A percentile compares a stretch with the other conserved stretches of the same genome.
These are phyloP conservation scores for Daldinia sp. DNA, from an alignment of 2,329 filamentous ascomycete species.

Conservation along the genomic window DNA sequence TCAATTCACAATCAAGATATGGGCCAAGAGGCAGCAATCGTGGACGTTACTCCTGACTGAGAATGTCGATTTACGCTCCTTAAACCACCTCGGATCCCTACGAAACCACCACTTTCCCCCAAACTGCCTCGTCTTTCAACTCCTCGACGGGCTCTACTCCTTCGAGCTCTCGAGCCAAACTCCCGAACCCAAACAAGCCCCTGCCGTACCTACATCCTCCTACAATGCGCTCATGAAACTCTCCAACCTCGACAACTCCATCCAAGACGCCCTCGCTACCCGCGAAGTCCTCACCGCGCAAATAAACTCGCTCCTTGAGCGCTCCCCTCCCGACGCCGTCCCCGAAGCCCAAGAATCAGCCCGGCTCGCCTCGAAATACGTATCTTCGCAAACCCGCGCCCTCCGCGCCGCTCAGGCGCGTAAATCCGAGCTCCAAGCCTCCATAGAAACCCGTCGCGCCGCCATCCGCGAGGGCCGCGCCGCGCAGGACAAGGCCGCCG, in stretches of 20 bases:
- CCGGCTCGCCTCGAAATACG: constrained; percentile 59
- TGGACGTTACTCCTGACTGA: constrained; percentile 75
- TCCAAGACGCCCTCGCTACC: constrained; percentile 86
- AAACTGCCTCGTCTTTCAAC: constrained; percentile 86
- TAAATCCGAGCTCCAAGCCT: constrained; percentile 72
- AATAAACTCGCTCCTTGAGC: constrained; percentile 69
- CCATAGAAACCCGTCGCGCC: constrained; percentile 69
- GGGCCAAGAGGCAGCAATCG: constrained; percentile 68
- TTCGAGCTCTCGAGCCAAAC: constrained; percentile 69
- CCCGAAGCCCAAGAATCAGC: constrained; percentile 60
- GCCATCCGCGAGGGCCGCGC: constrained; percentile 72
- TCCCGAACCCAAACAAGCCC: constrained; percentile 61
- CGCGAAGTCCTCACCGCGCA: constrained; percentile 78
- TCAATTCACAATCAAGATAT: constrained; percentile 73
- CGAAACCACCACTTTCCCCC: constrained; percentile 75
- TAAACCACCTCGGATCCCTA: constrained; percentile 82
- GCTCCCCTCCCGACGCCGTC: constrained; percentile 53
- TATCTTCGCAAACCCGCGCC: constrained; percentile 70
- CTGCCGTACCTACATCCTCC: constrained; percentile 71
- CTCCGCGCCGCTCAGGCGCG: constrained; percentile 69
- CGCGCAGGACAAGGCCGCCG: constrained; percentile 64
- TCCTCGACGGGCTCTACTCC: constrained; percentile 86
- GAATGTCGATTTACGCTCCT: constrained; percentile 71
- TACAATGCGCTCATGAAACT: constrained; percentile 90
- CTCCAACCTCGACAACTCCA: constrained; percentile 86